Base-by-base conservation (phyloP, 2,329 filamentous ascomycete genomes). In the Alternaria rosae region DNA sequence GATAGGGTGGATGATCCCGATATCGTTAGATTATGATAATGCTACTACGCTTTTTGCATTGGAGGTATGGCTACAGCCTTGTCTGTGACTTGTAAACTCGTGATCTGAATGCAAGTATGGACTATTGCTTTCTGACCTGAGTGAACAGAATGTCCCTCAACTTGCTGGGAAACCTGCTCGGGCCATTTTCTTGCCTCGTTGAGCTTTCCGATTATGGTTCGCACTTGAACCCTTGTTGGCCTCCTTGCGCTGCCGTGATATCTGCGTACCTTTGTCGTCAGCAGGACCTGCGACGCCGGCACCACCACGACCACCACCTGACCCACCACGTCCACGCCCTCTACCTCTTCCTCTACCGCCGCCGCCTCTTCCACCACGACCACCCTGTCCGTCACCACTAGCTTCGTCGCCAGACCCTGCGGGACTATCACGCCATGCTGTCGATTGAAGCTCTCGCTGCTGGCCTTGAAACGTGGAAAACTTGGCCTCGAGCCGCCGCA, bases 151-250 rank as follows among this genome's bases (percentile, higher is more conserved):
- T n/a, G 23, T 7, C 35, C 8, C 20, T 51, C 47, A 61, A 9
- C 58, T 61, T 32, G 81, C 82, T 11, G 82, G 58, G 63, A 84
- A 82, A 2, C 86, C 86, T 54, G 83, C 87, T 64, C 86, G 81
- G 3, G 87, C 86, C 81, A 89, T 86, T 78, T 89, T 89, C 75
- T 81, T 86, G 47, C 86, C 87, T 60, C 87, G 79, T 70, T 87
- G 85, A 74, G 96, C 91, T 52, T 93, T 86, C 25, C 94, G 87
- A 78, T 93, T 95, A 76, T 97, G 93, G 75, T 97, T 97, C 30
- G 92, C 93, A 63, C 91, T 85, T 21, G 91, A 92, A 3, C 89
- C 86, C 78, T 97, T 97, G 69, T 89, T 91, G 25, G 91, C 89
- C 75, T 97, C 94, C 76, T 97, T 97, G 65, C 87, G 86, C 70